Percentiles rank a stretch among this genome's conserved stretches.
phyloP scores from a whole-genome alignment of 73 alveolate species.

The Uronychia binucleata region DNA sequence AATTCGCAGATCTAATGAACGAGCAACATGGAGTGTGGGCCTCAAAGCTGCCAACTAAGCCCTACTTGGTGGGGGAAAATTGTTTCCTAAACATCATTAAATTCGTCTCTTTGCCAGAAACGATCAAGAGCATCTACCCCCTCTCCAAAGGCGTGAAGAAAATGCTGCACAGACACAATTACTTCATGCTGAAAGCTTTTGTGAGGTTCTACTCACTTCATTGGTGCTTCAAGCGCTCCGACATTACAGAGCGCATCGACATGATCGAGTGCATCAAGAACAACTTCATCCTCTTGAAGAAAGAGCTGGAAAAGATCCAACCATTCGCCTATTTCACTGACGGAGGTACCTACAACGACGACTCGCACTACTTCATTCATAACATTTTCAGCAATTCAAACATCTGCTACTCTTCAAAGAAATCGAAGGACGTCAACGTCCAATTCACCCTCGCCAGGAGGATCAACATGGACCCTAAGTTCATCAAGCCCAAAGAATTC shows the following conservation, averaged over 20 bases:
- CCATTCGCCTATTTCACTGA: constrained; percentile 45
- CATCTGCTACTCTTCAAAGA: constrained; percentile 43
- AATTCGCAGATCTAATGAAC: too few relatives aligned
- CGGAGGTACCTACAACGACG: constrained; percentile 53
- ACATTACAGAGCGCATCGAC: constrained; percentile 2
- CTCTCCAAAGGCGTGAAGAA: neutral
- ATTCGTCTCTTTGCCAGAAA: neutral
- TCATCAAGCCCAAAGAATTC: constrained; percentile 12
- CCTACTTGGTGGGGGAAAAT: too few relatives aligned
- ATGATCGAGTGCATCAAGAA: constrained; percentile 6
- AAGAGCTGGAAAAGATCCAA: neutral
- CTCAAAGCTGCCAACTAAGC: too few relatives aligned
- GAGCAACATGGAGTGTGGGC: too few relatives aligned
- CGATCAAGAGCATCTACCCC: neutral
- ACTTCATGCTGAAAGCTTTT: constrained; percentile 34
- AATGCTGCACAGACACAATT: constrained; percentile 2
- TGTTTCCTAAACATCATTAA: neutral
- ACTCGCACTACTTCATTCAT: constrained; percentile 33
- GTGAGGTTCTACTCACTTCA: constrained; percentile 4
- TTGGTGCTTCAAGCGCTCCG: constrained; percentile 24
- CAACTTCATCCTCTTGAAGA: neutral
- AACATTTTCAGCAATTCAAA: constrained; percentile 33
- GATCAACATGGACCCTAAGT: constrained; percentile 5
- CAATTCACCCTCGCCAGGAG: constrained; percentile 20
- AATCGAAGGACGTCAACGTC: constrained; percentile 26